Percentiles rank a stretch among this genome's conserved stretches.
These are phyloP conservation scores for Orbilia blumenaviensis DNA, from an alignment of 2,329 filamentous ascomycete species.

Conservation along the genomic window DNA sequence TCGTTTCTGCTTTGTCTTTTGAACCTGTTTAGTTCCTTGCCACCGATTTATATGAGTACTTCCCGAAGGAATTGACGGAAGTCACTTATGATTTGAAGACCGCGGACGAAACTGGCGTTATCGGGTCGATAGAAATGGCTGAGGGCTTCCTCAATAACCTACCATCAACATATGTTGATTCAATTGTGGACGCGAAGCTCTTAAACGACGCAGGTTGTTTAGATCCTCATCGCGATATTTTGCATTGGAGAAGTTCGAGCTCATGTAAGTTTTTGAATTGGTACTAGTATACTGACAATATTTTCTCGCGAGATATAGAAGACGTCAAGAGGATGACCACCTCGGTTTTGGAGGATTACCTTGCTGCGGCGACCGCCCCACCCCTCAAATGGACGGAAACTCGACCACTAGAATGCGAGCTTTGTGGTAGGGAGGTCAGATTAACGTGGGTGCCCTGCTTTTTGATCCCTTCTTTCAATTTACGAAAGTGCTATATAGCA, in stretches of 20 bases:
- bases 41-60: conserved; percentile 49
- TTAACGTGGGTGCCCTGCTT: conserved; percentile 49
- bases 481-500: background rate
- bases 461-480: background rate
- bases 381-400: conserved; percentile 73
- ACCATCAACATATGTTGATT: conserved; percentile 45
- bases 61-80: conserved; percentile 45
- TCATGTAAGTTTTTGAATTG: background rate
- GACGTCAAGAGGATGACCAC: conserved; percentile 52
- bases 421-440: conserved; percentile 69
- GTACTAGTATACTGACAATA: conserved; percentile 12
- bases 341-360: conserved; percentile 68
- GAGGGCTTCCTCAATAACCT: conserved; percentile 48
- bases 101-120: conserved; percentile 39
- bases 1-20: conserved; percentile 11
- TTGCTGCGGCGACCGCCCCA: conserved; percentile 67
- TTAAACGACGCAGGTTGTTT: conserved; percentile 50
- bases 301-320: conserved; percentile 14
- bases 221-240: background rate
- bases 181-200: conserved; percentile 49
- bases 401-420: conserved; percentile 72
- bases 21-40: conserved; percentile 41
- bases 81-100: conserved; percentile 44
- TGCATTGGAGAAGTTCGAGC: background rate
- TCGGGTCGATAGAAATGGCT: conserved; percentile 40